A percentile compares a stretch with the other conserved stretches of the same genome.
Conservation (phyloP, 805 yeast genomes). For the Myxozyma neglecta region DNA sequence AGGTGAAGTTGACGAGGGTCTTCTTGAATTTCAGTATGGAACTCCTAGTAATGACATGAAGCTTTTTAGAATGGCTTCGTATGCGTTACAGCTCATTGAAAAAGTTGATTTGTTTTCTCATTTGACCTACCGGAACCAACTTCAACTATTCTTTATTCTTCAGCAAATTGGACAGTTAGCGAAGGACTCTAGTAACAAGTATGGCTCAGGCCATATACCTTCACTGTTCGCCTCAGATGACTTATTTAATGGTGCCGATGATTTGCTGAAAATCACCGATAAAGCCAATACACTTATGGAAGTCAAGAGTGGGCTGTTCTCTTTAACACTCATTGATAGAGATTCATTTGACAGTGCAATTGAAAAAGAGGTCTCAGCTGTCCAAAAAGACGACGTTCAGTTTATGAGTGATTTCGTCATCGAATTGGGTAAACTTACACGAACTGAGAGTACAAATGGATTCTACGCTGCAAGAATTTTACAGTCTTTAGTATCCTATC, state of each 20-base stretch:
- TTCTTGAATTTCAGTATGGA: background rate
- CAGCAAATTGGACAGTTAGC: slow-evolving; percentile 25
- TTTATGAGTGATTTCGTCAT: slow-evolving; percentile 18
- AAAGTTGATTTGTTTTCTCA: slow-evolving; percentile 5
- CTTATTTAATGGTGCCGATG: slow-evolving; percentile 12
- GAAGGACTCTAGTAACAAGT: slow-evolving; percentile 18
- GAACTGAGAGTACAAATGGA: background rate
- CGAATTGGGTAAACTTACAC: slow-evolving; percentile 1
- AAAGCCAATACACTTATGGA: slow-evolving; percentile 8
- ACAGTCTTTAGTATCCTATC: slow-evolving; percentile 5
- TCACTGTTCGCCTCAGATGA: slow-evolving; percentile 6
- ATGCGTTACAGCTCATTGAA: slow-evolving; percentile 10
- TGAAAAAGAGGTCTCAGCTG: background rate
- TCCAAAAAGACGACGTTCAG: background rate
- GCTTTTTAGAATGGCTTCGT: slow-evolving; percentile 19
- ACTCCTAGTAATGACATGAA: slow-evolving; percentile 3
- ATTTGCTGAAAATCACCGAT: slow-evolving; percentile 12
- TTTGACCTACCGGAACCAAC: slow-evolving; percentile 9
- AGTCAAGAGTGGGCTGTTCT: background rate
- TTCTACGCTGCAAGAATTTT: slow-evolving; percentile 26
- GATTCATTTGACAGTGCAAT: slow-evolving; percentile 2
- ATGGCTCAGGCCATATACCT: slow-evolving; percentile 7
- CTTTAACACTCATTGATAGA: slow-evolving; percentile 2
- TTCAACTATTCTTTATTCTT: slow-evolving; percentile 1
- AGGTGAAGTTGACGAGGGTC: background rate